Evolutionary conservation across 2,329 filamentous ascomycete genomes (phyloP), one percentile per base, ranked within the genome.

Genomic region (Fusarium floridanum): DNA sequence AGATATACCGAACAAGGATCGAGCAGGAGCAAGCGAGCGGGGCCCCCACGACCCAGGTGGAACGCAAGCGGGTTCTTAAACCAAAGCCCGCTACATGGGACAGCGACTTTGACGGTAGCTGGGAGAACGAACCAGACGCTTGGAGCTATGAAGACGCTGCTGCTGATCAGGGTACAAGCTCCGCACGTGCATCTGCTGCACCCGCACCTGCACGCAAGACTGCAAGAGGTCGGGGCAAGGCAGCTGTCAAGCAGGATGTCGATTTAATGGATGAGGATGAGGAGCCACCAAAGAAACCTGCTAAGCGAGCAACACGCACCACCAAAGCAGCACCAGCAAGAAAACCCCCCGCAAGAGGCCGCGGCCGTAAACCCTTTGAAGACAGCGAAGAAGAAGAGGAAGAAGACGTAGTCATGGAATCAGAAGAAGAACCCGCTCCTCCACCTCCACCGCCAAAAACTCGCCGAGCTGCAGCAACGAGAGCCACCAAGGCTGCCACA

Each of bases 11-110:
- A 67, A 87, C 88, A 6, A 90, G 90, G 75, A 88, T 93, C 67
- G 95, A 96, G 82, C 90, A 92, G 59, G 84, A 91, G 77, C 96
- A 95, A 79, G 87, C 88, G 14, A 89, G 89, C 17, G 94, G 94
- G 4, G 84, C 89, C 79, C 75, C 83, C 60, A 50, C 88, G 87
- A 77, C 56, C 14, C 69, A 64, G 39, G 14, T 29, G 45, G 67
- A 90, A 86, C 73, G 80, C 14, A 82, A 81, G 37, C 78, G 83
- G 6, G 77, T 83, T 9, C 86, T 94, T 70, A 96, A 94, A 80
- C 92, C 94, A 1, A 94, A 92, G 81, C 96, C 96, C 2, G 89
- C 90, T 12, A 88, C 87, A 3, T 98, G 95, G 95, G 95, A 98
- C 79, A 94, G 91, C n/a, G 96, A 98, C 74, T 85, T 95, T 29